Conservation (phyloP, 257 asterid species). For the Scutellaria barbata region DNA sequence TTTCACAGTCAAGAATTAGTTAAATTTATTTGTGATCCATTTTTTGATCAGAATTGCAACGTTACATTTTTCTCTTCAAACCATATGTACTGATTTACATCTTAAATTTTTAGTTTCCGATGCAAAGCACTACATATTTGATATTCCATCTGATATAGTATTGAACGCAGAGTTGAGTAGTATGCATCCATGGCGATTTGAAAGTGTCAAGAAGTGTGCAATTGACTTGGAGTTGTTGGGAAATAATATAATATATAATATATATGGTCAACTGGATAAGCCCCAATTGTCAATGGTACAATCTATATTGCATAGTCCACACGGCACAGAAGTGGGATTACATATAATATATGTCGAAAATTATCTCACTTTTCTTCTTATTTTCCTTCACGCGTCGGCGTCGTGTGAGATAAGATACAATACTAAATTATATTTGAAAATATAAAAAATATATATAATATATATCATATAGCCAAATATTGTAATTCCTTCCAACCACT, state of each 20-base stretch:
- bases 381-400: not conserved
- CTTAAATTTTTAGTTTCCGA: too few species aligned
- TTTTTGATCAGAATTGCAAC: not conserved
- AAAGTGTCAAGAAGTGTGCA: not conserved
- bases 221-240: conserved; percentile 4
- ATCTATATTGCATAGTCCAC: conserved; percentile 31
- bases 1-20: not conserved
- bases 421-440: not conserved
- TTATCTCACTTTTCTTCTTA: not conserved
- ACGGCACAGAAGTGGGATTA: conserved; percentile 11
- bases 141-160: too few species aligned
- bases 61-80: not conserved
- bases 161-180: not conserved
- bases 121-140: too few species aligned
- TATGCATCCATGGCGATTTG: not conserved
- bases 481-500: too few species aligned
- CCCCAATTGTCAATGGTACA: conserved; percentile 20
- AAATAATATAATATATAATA: not conserved
- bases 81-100: not conserved
- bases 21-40: not conserved
- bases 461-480: too few species aligned
- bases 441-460: not conserved
- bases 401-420: not conserved
- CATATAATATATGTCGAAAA: not conserved
- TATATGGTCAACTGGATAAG: conserved; percentile 21